Conservation (phyloP, 371 early-diverging fungal species). For the Zopfochytrium polystomum region DNA sequence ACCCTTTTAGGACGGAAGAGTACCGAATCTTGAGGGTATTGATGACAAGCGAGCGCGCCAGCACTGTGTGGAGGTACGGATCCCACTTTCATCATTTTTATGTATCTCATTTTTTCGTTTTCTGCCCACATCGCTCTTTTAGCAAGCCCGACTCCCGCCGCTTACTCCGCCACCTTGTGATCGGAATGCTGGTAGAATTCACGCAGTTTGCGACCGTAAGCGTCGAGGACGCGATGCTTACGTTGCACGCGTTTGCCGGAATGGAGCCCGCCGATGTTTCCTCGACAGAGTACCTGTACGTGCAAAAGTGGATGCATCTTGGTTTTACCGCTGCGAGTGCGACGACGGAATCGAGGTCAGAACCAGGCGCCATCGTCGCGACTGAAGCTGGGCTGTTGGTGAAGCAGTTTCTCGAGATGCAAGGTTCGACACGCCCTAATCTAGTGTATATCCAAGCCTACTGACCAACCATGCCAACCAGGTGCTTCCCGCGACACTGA, state of each 20-base stretch:
- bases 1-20: background rate
- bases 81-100: no score
- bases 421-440: background rate
- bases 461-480: no score
- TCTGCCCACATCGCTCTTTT: no score
- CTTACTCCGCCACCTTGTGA: conserved; percentile 15
- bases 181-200: background rate
- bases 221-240: conserved; percentile 7
- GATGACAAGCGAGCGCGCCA: conserved; percentile 13
- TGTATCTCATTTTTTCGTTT: no score
- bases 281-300: no score
- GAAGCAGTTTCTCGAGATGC: conserved; percentile 1
- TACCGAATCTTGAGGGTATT: background rate
- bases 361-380: background rate
- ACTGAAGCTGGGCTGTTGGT: conserved; percentile 1
- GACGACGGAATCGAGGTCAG: background rate
- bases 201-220: background rate
- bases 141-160: conserved; percentile 18
- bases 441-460: background rate
- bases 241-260: background rate
- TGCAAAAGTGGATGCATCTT: no score
- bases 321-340: background rate
- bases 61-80: conserved; percentile 28
- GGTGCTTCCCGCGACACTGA: background rate
- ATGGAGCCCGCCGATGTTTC: no score